A percentile compares a stretch with the other conserved stretches of the same genome.
These are phyloP conservation scores for Cryomyces minteri DNA, from an alignment of 495 filamentous ascomycete genomes.

Conservation along the genomic window DNA sequence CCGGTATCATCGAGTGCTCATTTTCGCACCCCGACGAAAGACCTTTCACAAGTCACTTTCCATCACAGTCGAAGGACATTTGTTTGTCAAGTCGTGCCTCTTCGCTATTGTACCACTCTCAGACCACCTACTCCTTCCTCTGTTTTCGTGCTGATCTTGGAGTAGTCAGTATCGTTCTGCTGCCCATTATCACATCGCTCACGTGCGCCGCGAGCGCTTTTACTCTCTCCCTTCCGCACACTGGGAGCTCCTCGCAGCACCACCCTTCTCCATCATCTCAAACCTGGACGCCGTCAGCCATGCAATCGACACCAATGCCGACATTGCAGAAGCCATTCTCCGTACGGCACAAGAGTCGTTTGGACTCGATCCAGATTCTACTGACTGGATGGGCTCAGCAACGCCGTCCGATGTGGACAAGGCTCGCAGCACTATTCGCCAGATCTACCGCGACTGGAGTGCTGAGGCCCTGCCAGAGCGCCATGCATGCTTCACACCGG, in stretches of 20 bases:
- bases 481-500: conserved; percentile 50
- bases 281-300: conserved; percentile 63
- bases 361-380: conserved; percentile 20
- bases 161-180: conserved; percentile 62
- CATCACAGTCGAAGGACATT: too few relatives aligned
- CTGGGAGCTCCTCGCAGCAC: conserved; percentile 57
- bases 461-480: conserved; percentile 57
- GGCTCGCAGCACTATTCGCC: conserved; percentile 71
- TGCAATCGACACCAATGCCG: conserved; percentile 70
- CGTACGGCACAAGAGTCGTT: conserved; percentile 46
- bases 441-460: conserved; percentile 94
- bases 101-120: too few relatives aligned
- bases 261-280: conserved; percentile 66
- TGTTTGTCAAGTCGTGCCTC: too few relatives aligned
- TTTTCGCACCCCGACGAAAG: too few relatives aligned
- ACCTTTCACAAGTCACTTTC: too few relatives aligned
- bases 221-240: conserved; percentile 74
- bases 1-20: too few relatives aligned
- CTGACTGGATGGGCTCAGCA: conserved; percentile 45
- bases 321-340: conserved; percentile 63
- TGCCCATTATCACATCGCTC: conserved; percentile 75
- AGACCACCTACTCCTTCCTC: neutral
- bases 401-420: conserved; percentile 66
- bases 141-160: conserved; percentile 1
- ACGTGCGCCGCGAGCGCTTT: conserved; percentile 74